Base-by-base conservation (phyloP, 257 asterid species). In the Plantago major region DNA sequence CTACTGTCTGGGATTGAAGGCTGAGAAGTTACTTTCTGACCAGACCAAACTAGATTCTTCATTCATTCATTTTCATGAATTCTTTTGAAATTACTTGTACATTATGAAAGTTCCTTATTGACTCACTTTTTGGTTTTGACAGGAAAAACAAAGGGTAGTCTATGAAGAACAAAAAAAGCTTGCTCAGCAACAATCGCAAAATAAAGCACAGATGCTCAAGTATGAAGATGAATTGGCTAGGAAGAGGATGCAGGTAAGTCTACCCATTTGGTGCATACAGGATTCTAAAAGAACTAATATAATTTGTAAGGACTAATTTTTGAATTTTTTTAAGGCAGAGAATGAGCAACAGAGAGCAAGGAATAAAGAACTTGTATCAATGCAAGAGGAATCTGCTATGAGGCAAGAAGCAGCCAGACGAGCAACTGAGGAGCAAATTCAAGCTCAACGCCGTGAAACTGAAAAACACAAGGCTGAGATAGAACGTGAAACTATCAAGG, bases 361-460 rank as follows among this genome's bases (percentile, higher is more conserved):
- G 69, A 92, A 92, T 78, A 95, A 89, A 68, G 97, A 89, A 78
- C 82, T 86, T 49, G 99, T 92, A 13, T 86, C 81, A 78, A 77
- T 89, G 95, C 99, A 92, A 79, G 97, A 92, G 78, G 99, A 89
- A 71, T 92, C 99, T 28, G 45, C 95, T 67, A 74, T 81, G 86
- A 82, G 96, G 72, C 99, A 78, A 76, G 99, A 92, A 76, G 84
- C 94, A n/a, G 81, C 89, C 44, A 84, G 97, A 71, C 76, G 95
- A 74, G 99, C 99, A 38, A 81, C 95, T 19, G 99, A 92, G 74
- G 99, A 92, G 66, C 96, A 92, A 70, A 92, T 92, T 71, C 97
- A 92, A 77, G 88, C 92, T 38, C 99, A 92, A 59, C 95, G 91
- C 61, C 89, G 87, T 56, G 89, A 89, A 67, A 86, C 99, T 51